A percentile compares a stretch with the other conserved stretches of the same genome.
These are phyloP conservation scores for Blumeria hordei DNA, from an alignment of 2,329 filamentous ascomycete genomes.

Conservation along the genomic window DNA sequence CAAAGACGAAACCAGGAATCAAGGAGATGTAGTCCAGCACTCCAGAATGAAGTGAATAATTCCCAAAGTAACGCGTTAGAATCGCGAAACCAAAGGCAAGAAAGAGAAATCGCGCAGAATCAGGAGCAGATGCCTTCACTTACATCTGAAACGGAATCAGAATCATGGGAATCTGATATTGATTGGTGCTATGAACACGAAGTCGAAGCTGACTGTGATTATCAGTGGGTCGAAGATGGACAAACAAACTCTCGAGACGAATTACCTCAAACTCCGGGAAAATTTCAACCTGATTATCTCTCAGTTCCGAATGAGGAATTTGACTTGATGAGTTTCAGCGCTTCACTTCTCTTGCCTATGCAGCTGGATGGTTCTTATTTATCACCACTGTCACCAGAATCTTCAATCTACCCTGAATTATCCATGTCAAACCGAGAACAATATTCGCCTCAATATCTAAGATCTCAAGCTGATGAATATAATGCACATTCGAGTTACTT, in stretches of 20 bases:
- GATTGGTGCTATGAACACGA: conserved; percentile 49
- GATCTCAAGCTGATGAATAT: too few relatives aligned
- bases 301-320: conserved; percentile 10
- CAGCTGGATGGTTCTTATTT: conserved; percentile 12
- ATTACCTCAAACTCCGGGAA: conserved; percentile 11
- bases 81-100: too few relatives aligned
- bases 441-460: too few relatives aligned
- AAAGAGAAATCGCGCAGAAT: too few relatives aligned
- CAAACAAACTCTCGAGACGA: conserved; percentile 19
- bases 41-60: too few relatives aligned
- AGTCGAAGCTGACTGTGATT: conserved; percentile 40
- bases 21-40: too few relatives aligned
- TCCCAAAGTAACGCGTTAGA: too few relatives aligned
- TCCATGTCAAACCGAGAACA: too few relatives aligned
- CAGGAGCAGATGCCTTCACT: not conserved
- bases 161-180: conserved; percentile 43
- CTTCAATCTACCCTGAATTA: not conserved
- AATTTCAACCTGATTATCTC: conserved; percentile 4
- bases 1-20: too few relatives aligned
- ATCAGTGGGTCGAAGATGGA: conserved; percentile 29
- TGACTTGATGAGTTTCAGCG: conserved; percentile 12
- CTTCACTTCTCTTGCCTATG: conserved; percentile 12
- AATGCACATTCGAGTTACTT: too few relatives aligned
- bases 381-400: conserved; percentile 10
- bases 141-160: conserved; percentile 1